Conservation (phyloP, 805 yeast genomes). For the Myxozyma geophila region DNA sequence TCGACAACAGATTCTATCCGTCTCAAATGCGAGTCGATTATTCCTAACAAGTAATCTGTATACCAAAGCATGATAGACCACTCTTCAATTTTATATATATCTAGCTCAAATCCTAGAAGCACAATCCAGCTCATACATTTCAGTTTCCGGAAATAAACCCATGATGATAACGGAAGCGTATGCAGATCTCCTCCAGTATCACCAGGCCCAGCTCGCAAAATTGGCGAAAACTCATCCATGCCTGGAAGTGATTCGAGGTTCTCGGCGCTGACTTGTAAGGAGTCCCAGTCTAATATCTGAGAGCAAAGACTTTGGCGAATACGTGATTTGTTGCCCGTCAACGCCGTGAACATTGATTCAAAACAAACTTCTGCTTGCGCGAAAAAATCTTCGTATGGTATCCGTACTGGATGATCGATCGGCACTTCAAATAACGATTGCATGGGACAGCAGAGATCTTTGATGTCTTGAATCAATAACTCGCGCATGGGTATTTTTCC, state of each 20-base stretch:
- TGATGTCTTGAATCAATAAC: conserved; percentile 18
- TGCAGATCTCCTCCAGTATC: conserved; percentile 14
- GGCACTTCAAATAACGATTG: conserved; percentile 14
- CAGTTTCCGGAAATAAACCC: conserved; percentile 69
- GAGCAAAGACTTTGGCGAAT: conserved; percentile 76
- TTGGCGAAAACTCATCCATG: conserved; percentile 28
- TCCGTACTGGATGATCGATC: conserved; percentile 5
- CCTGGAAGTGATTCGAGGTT: conserved; percentile 49
- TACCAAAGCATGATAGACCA: conserved; percentile 70
- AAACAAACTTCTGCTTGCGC: conserved; percentile 45
- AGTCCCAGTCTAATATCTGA: conserved; percentile 68
- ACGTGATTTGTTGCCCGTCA: conserved; percentile 73
- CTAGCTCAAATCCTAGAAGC: conserved; percentile 74
- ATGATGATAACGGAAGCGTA: conserved; percentile 71
- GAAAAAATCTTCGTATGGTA: conserved; percentile 14
- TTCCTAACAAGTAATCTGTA: conserved; percentile 54
- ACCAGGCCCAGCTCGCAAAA: conserved; percentile 2
- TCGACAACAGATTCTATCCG: conserved; percentile 46
- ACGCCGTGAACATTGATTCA: conserved; percentile 54
- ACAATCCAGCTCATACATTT: conserved; percentile 73
- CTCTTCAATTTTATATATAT: conserved; percentile 75
- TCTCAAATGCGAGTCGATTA: conserved; percentile 51
- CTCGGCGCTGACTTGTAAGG: conserved; percentile 77
- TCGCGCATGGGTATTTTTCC: conserved; percentile 23
- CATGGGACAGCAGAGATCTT: conserved; percentile 22